Evolutionary conservation across 2,329 filamentous ascomycete species (phyloP).

Genomic region (Penicillium sumatraense): DNA sequence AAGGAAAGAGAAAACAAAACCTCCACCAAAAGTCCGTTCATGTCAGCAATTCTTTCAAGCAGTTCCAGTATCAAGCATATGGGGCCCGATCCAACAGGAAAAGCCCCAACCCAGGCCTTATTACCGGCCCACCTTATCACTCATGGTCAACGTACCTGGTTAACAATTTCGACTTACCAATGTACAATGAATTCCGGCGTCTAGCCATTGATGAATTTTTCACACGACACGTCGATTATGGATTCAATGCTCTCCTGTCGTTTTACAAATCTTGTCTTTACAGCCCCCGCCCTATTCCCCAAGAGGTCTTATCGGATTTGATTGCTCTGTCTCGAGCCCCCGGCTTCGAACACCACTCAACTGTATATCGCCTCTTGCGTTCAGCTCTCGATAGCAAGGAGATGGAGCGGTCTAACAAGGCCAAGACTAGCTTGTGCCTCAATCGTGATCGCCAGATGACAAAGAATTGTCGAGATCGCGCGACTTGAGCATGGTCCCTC

Average conservation of each 20-base stretch:
- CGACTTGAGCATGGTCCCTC: background rate
- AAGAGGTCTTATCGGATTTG: conserved; percentile 56
- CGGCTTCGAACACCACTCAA: background rate
- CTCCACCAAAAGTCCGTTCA: conserved; percentile 17
- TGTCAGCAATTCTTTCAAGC: conserved; percentile 53
- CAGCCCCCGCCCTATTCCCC: conserved; percentile 56
- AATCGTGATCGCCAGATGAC: conserved; percentile 12
- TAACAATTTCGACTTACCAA: conserved; percentile 72
- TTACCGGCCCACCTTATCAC: conserved; percentile 69
- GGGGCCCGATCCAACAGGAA: conserved; percentile 52
- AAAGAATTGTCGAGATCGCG: background rate
- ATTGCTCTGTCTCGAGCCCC: background rate
- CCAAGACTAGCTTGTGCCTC: conserved; percentile 28
- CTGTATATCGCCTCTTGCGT: conserved; percentile 5
- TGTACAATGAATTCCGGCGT: conserved; percentile 76
- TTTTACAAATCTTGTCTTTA: conserved; percentile 66
- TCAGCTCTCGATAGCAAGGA: conserved; percentile 43
- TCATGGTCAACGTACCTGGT: conserved; percentile 77
- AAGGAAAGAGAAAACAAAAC: conserved; percentile 1
- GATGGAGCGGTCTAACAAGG: conserved; percentile 58
- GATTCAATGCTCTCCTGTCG: conserved; percentile 66
- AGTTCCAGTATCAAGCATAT: conserved; percentile 54
- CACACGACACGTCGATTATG: conserved; percentile 56
- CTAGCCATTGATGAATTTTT: conserved; percentile 68
- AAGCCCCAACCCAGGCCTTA: conserved; percentile 37